phyloP scores from a whole-genome alignment of 306 rosid genomes.

The Cucumis cinereus region DNA sequence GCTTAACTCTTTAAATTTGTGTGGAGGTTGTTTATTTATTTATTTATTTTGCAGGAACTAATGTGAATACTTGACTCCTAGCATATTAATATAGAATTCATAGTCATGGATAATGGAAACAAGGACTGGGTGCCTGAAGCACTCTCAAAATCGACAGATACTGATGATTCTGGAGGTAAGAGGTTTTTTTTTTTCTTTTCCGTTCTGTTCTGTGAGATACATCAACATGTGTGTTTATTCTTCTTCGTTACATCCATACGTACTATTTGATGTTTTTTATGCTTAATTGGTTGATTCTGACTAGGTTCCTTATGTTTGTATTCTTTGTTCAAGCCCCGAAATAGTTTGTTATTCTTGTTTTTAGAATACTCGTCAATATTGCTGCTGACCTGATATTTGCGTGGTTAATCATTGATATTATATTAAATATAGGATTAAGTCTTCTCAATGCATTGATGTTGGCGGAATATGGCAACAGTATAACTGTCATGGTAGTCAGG shows the following conservation, averaged over 20 bases:
- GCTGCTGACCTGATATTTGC: not conserved
- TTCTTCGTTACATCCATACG: not conserved
- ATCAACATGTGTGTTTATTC: not conserved
- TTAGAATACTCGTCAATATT: not conserved
- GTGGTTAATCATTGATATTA: not conserved
- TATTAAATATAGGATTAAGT: not conserved
- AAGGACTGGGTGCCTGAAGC: not conserved
- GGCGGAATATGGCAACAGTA: not conserved
- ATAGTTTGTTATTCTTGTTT: not conserved
- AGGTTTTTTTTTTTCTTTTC: not conserved
- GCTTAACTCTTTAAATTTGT: not conserved
- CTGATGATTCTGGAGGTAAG: slow-evolving; percentile 2
- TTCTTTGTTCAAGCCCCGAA: not conserved
- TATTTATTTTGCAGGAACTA: not conserved
- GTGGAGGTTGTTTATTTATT: not conserved
- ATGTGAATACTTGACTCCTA: not conserved
- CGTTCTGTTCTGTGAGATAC: not conserved
- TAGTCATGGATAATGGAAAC: not conserved
- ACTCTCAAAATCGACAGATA: not conserved
- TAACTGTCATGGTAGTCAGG: not conserved
- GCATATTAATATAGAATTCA: not conserved
- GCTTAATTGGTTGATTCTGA: not conserved
- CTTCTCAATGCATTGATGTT: not conserved
- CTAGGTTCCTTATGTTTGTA: not conserved
- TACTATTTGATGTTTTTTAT: not conserved